A percentile compares a stretch with the other conserved stretches of the same genome.
phyloP scores from a whole-genome alignment of 1,139 yeast genomes.

The Debaryomyces psychrophilus region DNA sequence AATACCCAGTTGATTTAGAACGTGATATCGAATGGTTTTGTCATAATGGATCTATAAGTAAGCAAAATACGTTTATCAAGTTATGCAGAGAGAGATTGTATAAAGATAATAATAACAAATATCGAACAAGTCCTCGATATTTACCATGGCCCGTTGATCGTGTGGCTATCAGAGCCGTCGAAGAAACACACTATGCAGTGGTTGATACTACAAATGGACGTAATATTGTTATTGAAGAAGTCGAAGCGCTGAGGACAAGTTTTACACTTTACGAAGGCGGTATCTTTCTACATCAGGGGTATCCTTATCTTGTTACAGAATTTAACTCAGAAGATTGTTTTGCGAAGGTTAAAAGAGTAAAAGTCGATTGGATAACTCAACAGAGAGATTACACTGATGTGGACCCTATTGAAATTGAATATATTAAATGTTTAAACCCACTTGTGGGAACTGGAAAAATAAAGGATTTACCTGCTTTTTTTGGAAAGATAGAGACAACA shows the following conservation, averaged over 20 bases:
- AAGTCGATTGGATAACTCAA: slow-evolving; percentile 90
- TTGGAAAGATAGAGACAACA: slow-evolving; percentile 72
- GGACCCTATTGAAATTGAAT: slow-evolving; percentile 79
- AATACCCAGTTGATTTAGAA: slow-evolving; percentile 60
- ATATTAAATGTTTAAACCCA: slow-evolving; percentile 54
- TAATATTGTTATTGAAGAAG: slow-evolving; percentile 79
- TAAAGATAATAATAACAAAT: slow-evolving; percentile 55
- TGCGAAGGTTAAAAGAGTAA: slow-evolving; percentile 85
- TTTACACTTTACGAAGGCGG: slow-evolving; percentile 96
- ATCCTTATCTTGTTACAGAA: slow-evolving; percentile 82
- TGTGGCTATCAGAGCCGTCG: slow-evolving; percentile 80
- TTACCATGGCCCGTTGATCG: slow-evolving; percentile 79
- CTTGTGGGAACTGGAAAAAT: slow-evolving; percentile 18
- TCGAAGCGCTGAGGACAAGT: slow-evolving; percentile 87
- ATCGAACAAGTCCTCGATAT: slow-evolving; percentile 59
- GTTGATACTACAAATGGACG: slow-evolving; percentile 81
- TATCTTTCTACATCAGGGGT: slow-evolving; percentile 90
- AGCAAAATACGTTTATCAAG: slow-evolving; percentile 31
- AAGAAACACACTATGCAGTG: slow-evolving; percentile 79
- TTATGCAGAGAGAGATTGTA: slow-evolving; percentile 50
- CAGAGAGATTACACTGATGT: slow-evolving; percentile 93
- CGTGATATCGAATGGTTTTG: slow-evolving; percentile 61
- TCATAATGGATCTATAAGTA: slow-evolving; percentile 16
- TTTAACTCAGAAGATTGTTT: slow-evolving; percentile 72
- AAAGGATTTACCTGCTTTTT: slow-evolving; percentile 67